Percentiles rank a stretch among this genome's conserved stretches.
Conservation (phyloP, 148 eudicot genomes). For the Fallopia convolvulus region DNA sequence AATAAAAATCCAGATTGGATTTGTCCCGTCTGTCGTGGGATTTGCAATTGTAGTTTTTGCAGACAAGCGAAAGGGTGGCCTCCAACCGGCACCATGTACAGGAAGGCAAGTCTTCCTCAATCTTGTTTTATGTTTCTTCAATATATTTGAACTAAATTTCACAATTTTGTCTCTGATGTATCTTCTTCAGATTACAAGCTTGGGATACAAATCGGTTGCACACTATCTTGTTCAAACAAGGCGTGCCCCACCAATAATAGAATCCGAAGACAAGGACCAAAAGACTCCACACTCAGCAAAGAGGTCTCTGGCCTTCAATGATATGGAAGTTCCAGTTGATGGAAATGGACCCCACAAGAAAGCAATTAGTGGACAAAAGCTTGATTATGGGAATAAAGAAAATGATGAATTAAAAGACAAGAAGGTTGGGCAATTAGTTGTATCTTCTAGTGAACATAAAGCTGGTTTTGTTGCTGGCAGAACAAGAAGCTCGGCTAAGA, state of each 20-base stretch:
- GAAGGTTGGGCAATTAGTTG: not conserved
- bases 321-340: constrained; percentile 19
- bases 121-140: not conserved
- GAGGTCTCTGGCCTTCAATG: constrained; percentile 54
- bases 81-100: constrained; percentile 66
- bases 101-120: constrained; percentile 31
- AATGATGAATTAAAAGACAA: not conserved
- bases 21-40: constrained; percentile 91
- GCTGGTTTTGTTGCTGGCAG: not conserved
- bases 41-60: constrained; percentile 96
- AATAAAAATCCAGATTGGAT: constrained; percentile 77
- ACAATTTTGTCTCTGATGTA: not conserved
- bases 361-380: not conserved
- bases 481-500: not conserved
- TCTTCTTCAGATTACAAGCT: constrained; percentile 35
- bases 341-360: not conserved
- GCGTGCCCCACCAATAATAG: constrained; percentile 29
- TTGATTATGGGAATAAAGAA: not conserved
- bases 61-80: constrained; percentile 87
- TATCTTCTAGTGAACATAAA: not conserved
- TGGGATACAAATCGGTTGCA: constrained; percentile 90
- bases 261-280: constrained; percentile 8
- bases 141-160: not conserved
- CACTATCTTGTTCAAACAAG: constrained; percentile 74
- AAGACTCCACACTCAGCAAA: constrained; percentile 46